Percentiles rank a stretch among this genome's conserved stretches.
phyloP scores from a whole-genome alignment of 306 rosid species.

The Canavalia ensiformis region DNA sequence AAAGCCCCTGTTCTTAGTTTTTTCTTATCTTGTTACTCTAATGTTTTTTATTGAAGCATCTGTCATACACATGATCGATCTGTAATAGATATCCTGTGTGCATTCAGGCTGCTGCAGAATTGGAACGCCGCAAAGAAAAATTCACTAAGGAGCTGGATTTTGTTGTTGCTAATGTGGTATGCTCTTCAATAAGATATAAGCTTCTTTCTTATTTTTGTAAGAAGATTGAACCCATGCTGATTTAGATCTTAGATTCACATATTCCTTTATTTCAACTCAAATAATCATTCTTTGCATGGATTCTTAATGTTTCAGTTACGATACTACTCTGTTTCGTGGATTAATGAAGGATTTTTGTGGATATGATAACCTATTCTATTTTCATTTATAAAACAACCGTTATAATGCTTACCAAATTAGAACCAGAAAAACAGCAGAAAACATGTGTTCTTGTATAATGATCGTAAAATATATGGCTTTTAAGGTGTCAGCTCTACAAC shows the following conservation, averaged over 20 bases:
- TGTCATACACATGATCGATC: conserved; percentile 14
- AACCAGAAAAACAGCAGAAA: neutral
- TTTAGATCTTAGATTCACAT: no score
- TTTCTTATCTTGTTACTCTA: neutral
- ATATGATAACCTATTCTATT: no score
- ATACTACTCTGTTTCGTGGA: no score
- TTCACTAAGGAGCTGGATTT: conserved; percentile 87
- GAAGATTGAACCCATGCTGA: no score
- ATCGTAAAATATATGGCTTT: neutral
- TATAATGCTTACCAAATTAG: neutral
- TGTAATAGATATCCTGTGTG: conserved; percentile 38
- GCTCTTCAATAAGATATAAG: conserved; percentile 34
- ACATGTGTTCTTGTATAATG: neutral
- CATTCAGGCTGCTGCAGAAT: conserved; percentile 91
- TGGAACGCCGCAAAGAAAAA: conserved; percentile 83
- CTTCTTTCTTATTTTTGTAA: neutral
- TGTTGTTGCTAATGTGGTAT: conserved; percentile 98
- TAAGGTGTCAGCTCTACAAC: neutral
- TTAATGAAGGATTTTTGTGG: no score
- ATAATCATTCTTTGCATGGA: no score
- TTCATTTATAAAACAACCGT: no score
- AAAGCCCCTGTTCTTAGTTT: neutral
- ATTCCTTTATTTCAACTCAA: no score
- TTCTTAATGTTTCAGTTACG: no score
- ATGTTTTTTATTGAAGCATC: neutral